Conservation (phyloP, 257 asterid species). For the Avicennia marina region DNA sequence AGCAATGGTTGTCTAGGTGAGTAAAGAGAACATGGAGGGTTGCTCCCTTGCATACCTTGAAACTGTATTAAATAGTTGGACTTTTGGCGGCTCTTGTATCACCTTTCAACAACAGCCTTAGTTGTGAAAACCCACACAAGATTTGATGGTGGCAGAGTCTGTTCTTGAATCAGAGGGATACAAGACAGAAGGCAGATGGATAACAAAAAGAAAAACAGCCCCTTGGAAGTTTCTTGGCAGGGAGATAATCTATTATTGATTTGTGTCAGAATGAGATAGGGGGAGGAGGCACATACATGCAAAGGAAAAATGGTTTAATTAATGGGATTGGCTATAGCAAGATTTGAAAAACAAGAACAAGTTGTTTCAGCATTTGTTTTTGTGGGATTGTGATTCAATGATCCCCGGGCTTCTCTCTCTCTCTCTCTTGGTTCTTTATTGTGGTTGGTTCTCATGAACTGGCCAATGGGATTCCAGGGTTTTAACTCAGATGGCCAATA, state of each 20-base stretch:
- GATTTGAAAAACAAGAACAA: too few species aligned
- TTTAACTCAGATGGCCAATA: too few species aligned
- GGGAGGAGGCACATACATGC: conserved; percentile 17
- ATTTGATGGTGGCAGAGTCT: conserved; percentile 88
- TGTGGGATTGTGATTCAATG: too few species aligned
- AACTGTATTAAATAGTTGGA: conserved; percentile 71
- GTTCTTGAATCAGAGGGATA: conserved; percentile 73
- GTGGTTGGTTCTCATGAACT: too few species aligned
- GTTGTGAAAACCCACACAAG: conserved; percentile 76
- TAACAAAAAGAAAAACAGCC: conserved; percentile 42
- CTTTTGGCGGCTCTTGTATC: conserved; percentile 69
- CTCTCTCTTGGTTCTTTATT: too few species aligned
- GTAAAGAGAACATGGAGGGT: conserved; percentile 70
- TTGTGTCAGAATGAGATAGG: conserved; percentile 76
- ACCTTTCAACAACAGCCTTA: conserved; percentile 63
- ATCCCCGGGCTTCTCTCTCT: too few species aligned
- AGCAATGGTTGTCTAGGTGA: conserved; percentile 39
- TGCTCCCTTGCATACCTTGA: conserved; percentile 70
- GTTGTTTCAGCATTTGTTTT: too few species aligned
- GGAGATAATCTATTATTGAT: conserved; percentile 32
- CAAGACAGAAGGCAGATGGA: conserved; percentile 39
- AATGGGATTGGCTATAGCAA: too few species aligned
- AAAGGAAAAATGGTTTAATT: too few species aligned
- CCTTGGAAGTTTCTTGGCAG: conserved; percentile 41
- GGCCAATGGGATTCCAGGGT: too few species aligned